Conservation (phyloP, 345 rosid species). For the Acer campestre region DNA sequence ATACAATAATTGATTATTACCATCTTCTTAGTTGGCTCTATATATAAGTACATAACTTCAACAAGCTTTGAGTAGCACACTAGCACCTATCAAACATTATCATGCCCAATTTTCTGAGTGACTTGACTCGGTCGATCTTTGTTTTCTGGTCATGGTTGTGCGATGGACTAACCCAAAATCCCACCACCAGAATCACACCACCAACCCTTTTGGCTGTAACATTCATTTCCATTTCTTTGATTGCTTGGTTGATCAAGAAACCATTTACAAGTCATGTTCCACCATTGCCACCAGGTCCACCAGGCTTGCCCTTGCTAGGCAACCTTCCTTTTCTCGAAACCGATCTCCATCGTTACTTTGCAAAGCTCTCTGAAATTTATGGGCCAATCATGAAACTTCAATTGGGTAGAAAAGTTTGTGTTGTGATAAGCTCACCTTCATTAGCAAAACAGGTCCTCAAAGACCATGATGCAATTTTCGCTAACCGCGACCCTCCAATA, state of each 20-base stretch:
- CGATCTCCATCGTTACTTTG: slow-evolving; percentile 26
- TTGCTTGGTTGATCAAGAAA: slow-evolving; percentile 5
- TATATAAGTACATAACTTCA: not conserved
- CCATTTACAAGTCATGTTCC: not conserved
- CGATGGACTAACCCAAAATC: not conserved
- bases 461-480: slow-evolving; percentile 26
- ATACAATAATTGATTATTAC: too few relatives aligned
- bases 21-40: not conserved
- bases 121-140: not conserved
- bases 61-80: not conserved
- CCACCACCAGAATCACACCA: not conserved
- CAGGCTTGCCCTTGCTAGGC: slow-evolving; percentile 32
- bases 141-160: not conserved
- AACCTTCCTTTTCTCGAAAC: slow-evolving; percentile 27
- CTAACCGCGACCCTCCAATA: slow-evolving; percentile 25
- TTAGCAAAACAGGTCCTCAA: slow-evolving; percentile 18
- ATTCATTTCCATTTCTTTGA: slow-evolving; percentile 9
- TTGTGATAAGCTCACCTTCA: not conserved
- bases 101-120: not conserved
- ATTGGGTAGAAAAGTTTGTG: slow-evolving; percentile 15
- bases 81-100: not conserved
- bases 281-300: slow-evolving; percentile 26
- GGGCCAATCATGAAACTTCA: slow-evolving; percentile 37
- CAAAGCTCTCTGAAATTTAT: slow-evolving; percentile 18
- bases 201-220: not conserved